Evolutionary conservation across 2,329 filamentous ascomycete species (phyloP), one percentile per base, ranked within the genome.

Genomic region (Hypoxylon sp.): DNA sequence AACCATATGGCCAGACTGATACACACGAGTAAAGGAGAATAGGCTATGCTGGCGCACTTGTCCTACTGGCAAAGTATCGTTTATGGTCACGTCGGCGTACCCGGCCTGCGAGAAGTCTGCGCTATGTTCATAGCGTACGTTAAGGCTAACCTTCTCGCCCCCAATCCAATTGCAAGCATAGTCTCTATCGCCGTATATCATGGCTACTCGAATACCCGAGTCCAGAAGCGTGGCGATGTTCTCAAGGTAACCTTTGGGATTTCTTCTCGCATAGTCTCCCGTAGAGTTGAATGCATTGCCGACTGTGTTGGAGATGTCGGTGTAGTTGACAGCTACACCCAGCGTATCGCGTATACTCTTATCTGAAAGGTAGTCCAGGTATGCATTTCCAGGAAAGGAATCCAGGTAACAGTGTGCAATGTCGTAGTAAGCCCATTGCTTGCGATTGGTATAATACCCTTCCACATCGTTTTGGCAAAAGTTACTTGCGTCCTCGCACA

Each of bases 251-350:
- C 58, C 44, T 3, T 50, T 48, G 7, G 57, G 60, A 25, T 56
- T 55, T 37, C 61, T 55, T 42, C 62, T 60, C 19, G 57, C 26
- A 43, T 44, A 47, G 36, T 67, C 69, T n/a, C 57, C 61, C 3
- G 60, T 62, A 11, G 30, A 78, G 75, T 2, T 71, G 75, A 23
- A 65, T 43, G 47, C 50, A 13, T 25, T n/a, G n/a, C 70, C 71
- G 1, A 78, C 76, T 3, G 71, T 67, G 5, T 67, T 54, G 17
- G 68, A 71, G 5, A 69, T 67, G 12, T 70, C 64, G 2, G 79
- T 79, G 70, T 74, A 83, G 63, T 84, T 84, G 17, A 83, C 66
- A 1, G 79, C 78, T 0, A 82, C 76, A 3, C 82, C 82, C 2
- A 86, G 72, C 0, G 75, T 77, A 2, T 68, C 63, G 61, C 82